Percentiles rank a stretch among this genome's conserved stretches.
Evolutionary conservation across 495 filamentous ascomycete species (phyloP).

Genomic region (Sporormia fimetaria): DNA sequence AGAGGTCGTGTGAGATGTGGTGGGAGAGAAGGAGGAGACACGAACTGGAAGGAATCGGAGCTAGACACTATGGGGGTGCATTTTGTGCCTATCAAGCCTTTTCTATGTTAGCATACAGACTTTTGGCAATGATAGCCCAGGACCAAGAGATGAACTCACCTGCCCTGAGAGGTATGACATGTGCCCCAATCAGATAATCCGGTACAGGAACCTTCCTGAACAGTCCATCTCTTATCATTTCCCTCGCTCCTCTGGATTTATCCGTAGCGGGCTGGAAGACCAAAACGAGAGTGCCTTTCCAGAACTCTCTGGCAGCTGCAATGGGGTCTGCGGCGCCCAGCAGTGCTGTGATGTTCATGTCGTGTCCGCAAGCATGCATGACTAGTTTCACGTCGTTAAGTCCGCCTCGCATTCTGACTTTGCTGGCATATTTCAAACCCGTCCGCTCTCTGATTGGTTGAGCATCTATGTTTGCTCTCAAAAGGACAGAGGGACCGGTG

Average conservation of each 20-base stretch:
- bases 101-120: neutral
- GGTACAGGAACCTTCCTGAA: slow-evolving; percentile 43
- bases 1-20: slow-evolving; percentile 1
- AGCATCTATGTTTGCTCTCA: slow-evolving; percentile 53
- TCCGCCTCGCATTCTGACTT: slow-evolving; percentile 29
- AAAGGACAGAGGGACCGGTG: slow-evolving; percentile 40
- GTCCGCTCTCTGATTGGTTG: slow-evolving; percentile 49
- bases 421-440: slow-evolving; percentile 45
- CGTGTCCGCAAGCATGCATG: slow-evolving; percentile 61
- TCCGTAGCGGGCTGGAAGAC: slow-evolving; percentile 56
- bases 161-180: slow-evolving; percentile 38
- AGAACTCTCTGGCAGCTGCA: slow-evolving; percentile 32
- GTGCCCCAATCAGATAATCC: slow-evolving; percentile 47
- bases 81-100: slow-evolving; percentile 26
- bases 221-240: slow-evolving; percentile 52
- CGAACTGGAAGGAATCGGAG: slow-evolving; percentile 22
- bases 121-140: too few relatives aligned
- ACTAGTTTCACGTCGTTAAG: slow-evolving; percentile 42
- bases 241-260: slow-evolving; percentile 41
- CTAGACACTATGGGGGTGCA: slow-evolving; percentile 23
- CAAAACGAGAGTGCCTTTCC: slow-evolving; percentile 46
- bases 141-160: too few relatives aligned
- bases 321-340: slow-evolving; percentile 42
- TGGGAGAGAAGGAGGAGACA: neutral
- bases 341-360: slow-evolving; percentile 47